Conservation (phyloP, 768 basidiomycete genomes). For the Boletus reticulatus region DNA sequence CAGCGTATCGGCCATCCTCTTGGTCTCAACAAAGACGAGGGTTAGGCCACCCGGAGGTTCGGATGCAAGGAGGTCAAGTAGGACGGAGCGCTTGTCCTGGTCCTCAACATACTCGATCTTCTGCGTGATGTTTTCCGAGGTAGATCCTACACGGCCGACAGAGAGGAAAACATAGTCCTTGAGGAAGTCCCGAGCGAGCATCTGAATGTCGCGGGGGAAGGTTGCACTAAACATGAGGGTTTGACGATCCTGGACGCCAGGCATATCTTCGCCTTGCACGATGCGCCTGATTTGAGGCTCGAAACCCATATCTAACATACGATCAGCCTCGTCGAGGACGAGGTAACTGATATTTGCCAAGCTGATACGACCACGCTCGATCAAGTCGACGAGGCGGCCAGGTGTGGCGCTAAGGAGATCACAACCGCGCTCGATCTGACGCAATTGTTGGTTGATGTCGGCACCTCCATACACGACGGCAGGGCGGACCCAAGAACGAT, state of each 20-base stretch:
- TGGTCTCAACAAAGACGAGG: conserved; percentile 98
- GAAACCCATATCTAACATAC: conserved; percentile 99
- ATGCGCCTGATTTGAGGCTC: conserved; percentile 99
- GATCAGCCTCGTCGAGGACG: conserved; percentile 98
- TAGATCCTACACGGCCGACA: conserved; percentile 97
- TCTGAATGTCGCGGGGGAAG: conserved; percentile 98
- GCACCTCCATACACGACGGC: conserved; percentile 99
- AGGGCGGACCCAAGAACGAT: conserved; percentile 98
- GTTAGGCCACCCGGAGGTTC: conserved; percentile 73
- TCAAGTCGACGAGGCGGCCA: conserved; percentile 95
- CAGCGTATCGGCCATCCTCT: conserved; percentile 98
- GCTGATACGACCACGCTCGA: conserved; percentile 96
- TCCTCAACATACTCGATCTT: conserved; percentile 99
- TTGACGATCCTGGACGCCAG: conserved; percentile 85
- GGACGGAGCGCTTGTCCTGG: conserved; percentile 91
- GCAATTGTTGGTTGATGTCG: conserved; percentile 94
- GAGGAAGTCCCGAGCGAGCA: conserved; percentile 92
- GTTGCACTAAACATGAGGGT: conserved; percentile 99
- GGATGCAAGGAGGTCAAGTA: conserved; percentile 89
- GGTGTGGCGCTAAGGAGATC: conserved; percentile 97
- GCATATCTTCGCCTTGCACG: conserved; percentile 99
- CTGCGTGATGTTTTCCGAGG: conserved; percentile 99
- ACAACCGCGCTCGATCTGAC: conserved; percentile 93
- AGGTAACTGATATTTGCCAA: conserved; percentile 96
- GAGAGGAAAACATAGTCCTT: conserved; percentile 99